Base-by-base conservation (phyloP, 73 alveolate genomes). In the Urostyla sp. region DNA sequence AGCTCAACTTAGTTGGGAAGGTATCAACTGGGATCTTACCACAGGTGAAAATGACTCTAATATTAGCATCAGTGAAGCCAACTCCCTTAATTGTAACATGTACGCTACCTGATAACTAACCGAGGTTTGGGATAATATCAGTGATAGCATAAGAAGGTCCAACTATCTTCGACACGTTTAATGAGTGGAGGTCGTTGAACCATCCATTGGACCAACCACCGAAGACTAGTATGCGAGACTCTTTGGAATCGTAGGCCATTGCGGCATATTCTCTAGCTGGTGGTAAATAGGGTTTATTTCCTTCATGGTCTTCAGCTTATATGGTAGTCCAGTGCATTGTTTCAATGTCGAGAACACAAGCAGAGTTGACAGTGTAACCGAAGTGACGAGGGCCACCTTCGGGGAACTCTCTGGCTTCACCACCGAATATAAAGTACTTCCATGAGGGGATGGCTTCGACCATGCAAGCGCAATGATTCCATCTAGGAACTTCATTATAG, bases 131-230 rank as follows among this genome's bases (percentile, higher is more conserved):
- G 49, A 87, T 84, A 73, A 96, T 91, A 11, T 88, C 88, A 89
- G 96, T 94, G 52, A 98, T 96, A 73, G 99, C 98, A 75, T 98
- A 98, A 55, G 99, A 95, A 40, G 99, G 99, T 63, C 99, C 99
- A 27, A 96, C 99, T 55, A 97, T 96, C 30, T 99, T 92, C 20
- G 96, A 73, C 40, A 97, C 99, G 86, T 98, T 96, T 51, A 97
- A 83, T 31, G 98, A 93, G 87, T 94, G 94, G 72, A 94, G 89
- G 67, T 96, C 99, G 60, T 92, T 95, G 77, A 95, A 91, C 99
- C 99, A 98, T 69, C 96, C 98, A 87, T 98, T 98, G 35, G 96
- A 92, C 99, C 99, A 97, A 0, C 99, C 99, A 50, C 99, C 99
- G 76, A 96, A 97, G 72, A 97, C 75, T 36, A 97, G 53, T 55